phyloP scores from a whole-genome alignment of 176 grass and related monocot genomes.

The Oryza nivara region DNA sequence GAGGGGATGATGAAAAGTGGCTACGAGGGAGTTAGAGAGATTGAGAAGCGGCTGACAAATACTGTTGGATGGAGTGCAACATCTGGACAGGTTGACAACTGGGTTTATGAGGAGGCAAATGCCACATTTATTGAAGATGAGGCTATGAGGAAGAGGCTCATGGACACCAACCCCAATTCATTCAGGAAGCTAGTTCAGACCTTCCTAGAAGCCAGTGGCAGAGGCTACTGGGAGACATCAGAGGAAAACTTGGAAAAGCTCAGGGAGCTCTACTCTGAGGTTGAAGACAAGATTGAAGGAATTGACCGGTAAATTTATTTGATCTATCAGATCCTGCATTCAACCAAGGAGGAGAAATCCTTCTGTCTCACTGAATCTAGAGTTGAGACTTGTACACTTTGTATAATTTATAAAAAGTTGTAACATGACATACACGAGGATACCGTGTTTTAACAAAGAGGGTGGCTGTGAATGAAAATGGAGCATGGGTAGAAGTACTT shows the following conservation, averaged over 20 bases:
- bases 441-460: conserved; percentile 48
- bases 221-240: conserved; percentile 98
- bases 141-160: conserved; percentile 84
- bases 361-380: conserved; percentile 38
- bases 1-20: conserved; percentile 99
- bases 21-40: conserved; percentile 90
- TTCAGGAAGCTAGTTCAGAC: conserved; percentile 96
- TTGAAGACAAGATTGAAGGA: conserved; percentile 99
- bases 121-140: conserved; percentile 90
- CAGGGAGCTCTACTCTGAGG: conserved; percentile 85
- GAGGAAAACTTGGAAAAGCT: conserved; percentile 94
- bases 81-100: conserved; percentile 96
- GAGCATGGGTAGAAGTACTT: conserved; percentile 21
- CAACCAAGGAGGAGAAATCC: conserved; percentile 17
- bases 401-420: conserved; percentile 48
- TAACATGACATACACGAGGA: conserved; percentile 40
- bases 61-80: conserved; percentile 99
- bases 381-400: conserved; percentile 51
- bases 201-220: conserved; percentile 92
- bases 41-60: conserved; percentile 96
- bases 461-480: conserved; percentile 33
- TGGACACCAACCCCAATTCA: conserved; percentile 95
- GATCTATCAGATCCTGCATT: conserved; percentile 15
- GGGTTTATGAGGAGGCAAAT: conserved; percentile 99
- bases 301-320: conserved; percentile 68